Conservation (phyloP, 1,284 basidiomycete genomes). For the Ustilago xerochloae region DNA sequence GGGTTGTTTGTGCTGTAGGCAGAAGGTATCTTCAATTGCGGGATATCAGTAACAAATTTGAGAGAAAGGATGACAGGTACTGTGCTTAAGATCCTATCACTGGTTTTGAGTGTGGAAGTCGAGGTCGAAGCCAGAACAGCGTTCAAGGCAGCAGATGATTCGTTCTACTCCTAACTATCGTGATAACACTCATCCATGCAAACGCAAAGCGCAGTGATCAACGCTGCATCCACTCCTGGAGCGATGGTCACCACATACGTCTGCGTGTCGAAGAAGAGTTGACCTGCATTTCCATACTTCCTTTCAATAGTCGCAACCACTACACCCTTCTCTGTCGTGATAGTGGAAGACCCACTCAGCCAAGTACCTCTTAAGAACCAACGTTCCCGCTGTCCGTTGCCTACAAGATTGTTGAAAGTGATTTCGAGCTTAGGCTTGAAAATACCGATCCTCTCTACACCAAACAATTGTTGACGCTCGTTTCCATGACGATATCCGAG, state of each 20-base stretch:
- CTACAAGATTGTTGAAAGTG: slow-evolving; percentile 37
- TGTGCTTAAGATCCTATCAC: no score
- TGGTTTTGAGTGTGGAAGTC: no score
- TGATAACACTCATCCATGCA: slow-evolving; percentile 68
- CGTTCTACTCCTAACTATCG: no score
- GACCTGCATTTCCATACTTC: slow-evolving; percentile 29
- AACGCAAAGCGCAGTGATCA: slow-evolving; percentile 70
- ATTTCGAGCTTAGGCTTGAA: slow-evolving; percentile 38
- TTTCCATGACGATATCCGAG: background rate
- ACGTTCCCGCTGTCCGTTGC: slow-evolving; percentile 13
- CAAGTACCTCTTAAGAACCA: slow-evolving; percentile 33
- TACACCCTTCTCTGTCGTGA: slow-evolving; percentile 32
- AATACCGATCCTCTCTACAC: slow-evolving; percentile 15
- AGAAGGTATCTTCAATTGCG: no score
- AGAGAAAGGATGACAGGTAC: no score
- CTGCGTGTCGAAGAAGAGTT: slow-evolving; percentile 42
- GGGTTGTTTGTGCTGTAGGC: no score
- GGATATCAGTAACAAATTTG: no score
- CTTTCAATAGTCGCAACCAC: slow-evolving; percentile 38
- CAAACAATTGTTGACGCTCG: slow-evolving; percentile 10
- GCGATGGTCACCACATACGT: slow-evolving; percentile 69
- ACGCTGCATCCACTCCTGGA: slow-evolving; percentile 69
- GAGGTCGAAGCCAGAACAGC: no score
- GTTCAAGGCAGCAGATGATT: no score
- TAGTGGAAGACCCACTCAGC: slow-evolving; percentile 26